Conservation (phyloP, 108 stramenopile genomes). For the Cyclotella choctawhatcheeana region DNA sequence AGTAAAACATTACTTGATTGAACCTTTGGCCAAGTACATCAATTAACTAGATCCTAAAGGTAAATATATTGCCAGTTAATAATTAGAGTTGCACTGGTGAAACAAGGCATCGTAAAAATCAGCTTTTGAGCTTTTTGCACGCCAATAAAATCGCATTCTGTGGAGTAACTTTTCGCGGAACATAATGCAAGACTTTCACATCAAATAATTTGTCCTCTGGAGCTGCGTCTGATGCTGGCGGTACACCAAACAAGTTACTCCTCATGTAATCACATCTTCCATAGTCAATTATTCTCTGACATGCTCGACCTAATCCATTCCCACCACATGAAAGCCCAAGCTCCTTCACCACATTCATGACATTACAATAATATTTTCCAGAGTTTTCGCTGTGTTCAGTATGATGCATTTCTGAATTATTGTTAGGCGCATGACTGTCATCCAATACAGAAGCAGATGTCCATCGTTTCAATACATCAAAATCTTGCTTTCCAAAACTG, state of each 20-base stretch:
- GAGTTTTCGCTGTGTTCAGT: neutral
- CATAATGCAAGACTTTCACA: conserved; percentile 64
- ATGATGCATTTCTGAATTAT: conserved; percentile 5
- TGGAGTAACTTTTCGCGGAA: conserved; percentile 66
- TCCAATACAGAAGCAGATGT: conserved; percentile 61
- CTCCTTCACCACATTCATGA: conserved; percentile 50
- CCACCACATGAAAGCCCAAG: conserved; percentile 69
- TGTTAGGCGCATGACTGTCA: conserved; percentile 14
- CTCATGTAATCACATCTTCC: conserved; percentile 73
- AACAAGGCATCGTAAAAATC: no score
- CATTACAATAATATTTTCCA: conserved; percentile 7
- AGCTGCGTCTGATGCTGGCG: no score
- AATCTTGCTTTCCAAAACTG: conserved; percentile 69
- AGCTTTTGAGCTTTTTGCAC: neutral
- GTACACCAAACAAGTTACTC: conserved; percentile 41
- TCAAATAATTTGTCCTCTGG: conserved; percentile 6
- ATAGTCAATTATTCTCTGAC: conserved; percentile 82
- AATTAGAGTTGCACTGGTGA: no score
- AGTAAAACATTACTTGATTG: no score
- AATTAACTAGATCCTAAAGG: no score
- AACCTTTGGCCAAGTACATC: no score
- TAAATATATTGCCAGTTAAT: no score
- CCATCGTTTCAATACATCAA: conserved; percentile 77
- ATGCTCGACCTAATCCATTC: conserved; percentile 81
- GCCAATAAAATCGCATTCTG: conserved; percentile 77